These are phyloP conservation scores for Boletellus ananiceps DNA, from an alignment of 768 basidiomycete genomes.

Conservation along the genomic window DNA sequence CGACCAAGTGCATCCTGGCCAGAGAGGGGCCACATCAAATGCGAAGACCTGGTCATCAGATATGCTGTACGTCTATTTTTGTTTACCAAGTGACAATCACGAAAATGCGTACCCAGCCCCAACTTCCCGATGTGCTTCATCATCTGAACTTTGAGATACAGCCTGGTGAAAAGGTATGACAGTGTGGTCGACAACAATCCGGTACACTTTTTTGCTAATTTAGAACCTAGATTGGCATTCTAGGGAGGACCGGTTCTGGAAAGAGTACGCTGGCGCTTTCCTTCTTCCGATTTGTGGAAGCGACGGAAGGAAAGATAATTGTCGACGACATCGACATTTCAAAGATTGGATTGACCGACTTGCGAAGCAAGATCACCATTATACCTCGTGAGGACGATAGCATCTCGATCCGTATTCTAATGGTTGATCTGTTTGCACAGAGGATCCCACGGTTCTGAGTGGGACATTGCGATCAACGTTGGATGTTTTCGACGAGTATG, in stretches of 20 bases:
- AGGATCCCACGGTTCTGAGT: constrained; percentile 87
- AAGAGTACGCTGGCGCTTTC: constrained; percentile 81
- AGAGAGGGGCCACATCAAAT: constrained; percentile 57
- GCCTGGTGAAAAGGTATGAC: constrained; percentile 67
- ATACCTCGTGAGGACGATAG: constrained; percentile 53
- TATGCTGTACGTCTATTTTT: constrained; percentile 54
- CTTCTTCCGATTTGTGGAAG: constrained; percentile 90
- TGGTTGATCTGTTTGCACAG: constrained; percentile 32
- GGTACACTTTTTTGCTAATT: neutral
- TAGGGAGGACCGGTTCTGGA: constrained; percentile 67
- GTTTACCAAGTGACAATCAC: constrained; percentile 3
- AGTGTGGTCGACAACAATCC: neutral
- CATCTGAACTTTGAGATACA: constrained; percentile 66
- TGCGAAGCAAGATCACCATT: constrained; percentile 73
- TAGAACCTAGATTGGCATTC: constrained; percentile 53
- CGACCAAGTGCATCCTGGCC: constrained; percentile 84
- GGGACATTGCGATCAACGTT: constrained; percentile 77
- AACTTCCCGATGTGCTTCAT: constrained; percentile 83
- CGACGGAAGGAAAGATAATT: constrained; percentile 66
- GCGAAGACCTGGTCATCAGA: constrained; percentile 70
- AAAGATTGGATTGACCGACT: constrained; percentile 73
- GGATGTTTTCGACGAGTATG: constrained; percentile 83
- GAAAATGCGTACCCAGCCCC: constrained; percentile 48
- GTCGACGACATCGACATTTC: constrained; percentile 81
- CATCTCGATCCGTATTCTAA: neutral